A percentile compares a stretch with the other conserved stretches of the same genome.
Evolutionary conservation across 148 eudicot species (phyloP).

Genomic region (Nepenthes mirabilis): DNA sequence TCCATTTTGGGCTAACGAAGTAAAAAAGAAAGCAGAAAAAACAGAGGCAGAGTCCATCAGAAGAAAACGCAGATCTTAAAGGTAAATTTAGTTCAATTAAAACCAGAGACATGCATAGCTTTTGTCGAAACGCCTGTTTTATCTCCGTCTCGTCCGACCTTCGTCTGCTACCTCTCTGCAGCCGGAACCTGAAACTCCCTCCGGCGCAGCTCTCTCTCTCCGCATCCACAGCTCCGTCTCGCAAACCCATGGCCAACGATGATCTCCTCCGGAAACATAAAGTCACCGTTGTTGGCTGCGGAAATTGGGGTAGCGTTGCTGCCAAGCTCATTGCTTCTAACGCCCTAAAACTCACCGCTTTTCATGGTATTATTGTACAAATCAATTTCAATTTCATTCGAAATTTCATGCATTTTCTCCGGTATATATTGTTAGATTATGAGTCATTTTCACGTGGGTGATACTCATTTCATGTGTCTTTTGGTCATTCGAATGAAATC

Average conservation of each 20-base stretch:
- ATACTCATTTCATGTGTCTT: no score
- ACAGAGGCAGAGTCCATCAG: no score
- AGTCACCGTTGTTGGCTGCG: constrained; percentile 83
- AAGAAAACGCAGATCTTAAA: no score
- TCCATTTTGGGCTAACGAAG: no score
- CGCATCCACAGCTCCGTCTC: constrained; percentile 15
- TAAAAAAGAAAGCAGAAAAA: no score
- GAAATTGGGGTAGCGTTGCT: constrained; percentile 98
- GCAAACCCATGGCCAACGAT: constrained; percentile 6
- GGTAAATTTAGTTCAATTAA: no score
- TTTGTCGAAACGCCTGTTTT: neutral
- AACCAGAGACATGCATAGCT: no score
- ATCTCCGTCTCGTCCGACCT: neutral
- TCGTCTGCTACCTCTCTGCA: neutral
- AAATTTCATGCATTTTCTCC: neutral
- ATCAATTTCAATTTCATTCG: no score
- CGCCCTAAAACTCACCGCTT: constrained; percentile 34
- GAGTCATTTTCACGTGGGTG: neutral
- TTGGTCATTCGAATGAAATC: no score
- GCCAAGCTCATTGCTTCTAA: constrained; percentile 92
- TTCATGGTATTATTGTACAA: constrained; percentile 38
- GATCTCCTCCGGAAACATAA: constrained; percentile 18
- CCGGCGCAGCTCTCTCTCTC: neutral
- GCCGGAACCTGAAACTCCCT: no score
- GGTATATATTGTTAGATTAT: neutral